These are phyloP conservation scores for Caryopteris hybrid DNA, from an alignment of 305 asterid genomes.

Conservation along the genomic window DNA sequence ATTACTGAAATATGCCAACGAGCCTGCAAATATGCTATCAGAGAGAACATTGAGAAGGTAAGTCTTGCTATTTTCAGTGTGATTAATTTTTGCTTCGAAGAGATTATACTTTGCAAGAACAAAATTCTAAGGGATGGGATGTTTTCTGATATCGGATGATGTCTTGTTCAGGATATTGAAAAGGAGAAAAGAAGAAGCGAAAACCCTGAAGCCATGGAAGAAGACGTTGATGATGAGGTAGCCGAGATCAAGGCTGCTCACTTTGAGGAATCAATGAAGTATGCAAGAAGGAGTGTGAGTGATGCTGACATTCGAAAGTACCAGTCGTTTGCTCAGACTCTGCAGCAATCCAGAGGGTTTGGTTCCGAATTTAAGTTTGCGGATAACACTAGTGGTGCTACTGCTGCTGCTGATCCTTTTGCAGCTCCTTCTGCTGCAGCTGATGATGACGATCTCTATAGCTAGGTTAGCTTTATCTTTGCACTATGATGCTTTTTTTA, in stretches of 20 bases:
- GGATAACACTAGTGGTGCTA: slow-evolving; percentile 21
- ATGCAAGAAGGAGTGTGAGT: too few species aligned
- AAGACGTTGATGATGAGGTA: slow-evolving; percentile 48
- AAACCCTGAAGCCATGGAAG: slow-evolving; percentile 60
- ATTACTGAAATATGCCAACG: too few species aligned
- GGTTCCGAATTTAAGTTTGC: slow-evolving; percentile 52
- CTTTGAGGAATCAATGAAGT: slow-evolving; percentile 61
- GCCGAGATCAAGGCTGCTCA: slow-evolving; percentile 47
- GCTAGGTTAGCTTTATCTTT: slow-evolving; percentile 12
- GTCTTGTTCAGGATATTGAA: slow-evolving; percentile 49
- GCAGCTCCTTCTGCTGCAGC: slow-evolving; percentile 44
- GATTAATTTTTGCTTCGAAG: too few species aligned
- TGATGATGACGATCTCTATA: slow-evolving; percentile 53
- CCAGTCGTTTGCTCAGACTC: slow-evolving; percentile 59
- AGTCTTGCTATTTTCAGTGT: background rate
- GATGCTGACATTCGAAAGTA: slow-evolving; percentile 58
- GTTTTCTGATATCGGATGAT: too few species aligned
- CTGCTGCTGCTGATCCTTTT: slow-evolving; percentile 38
- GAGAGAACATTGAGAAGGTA: slow-evolving; percentile 59
- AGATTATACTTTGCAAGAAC: background rate
- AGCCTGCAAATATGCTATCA: slow-evolving; percentile 52
- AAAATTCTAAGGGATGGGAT: background rate
- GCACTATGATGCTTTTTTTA: too few species aligned
- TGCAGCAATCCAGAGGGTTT: slow-evolving; percentile 62
- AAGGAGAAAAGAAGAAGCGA: slow-evolving; percentile 43